Evolutionary conservation across 371 early-diverging fungal genomes (phyloP).

Genomic region (Mucor circinelloides): DNA sequence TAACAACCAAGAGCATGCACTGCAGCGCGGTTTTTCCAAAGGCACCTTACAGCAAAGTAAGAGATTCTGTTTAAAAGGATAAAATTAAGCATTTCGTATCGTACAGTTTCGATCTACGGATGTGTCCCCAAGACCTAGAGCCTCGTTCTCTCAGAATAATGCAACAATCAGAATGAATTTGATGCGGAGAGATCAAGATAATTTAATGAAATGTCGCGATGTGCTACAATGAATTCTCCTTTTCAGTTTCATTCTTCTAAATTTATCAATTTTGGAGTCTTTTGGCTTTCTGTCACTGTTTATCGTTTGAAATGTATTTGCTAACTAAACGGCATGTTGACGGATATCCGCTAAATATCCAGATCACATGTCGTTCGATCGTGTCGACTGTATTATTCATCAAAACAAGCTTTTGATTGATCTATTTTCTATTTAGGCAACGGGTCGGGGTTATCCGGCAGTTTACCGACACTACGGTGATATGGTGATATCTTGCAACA

Average conservation of each 20-base stretch:
- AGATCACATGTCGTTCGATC: not conserved
- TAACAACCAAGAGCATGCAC: not conserved
- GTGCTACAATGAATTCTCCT: not conserved
- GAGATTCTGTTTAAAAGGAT: not conserved
- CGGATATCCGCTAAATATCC: not conserved
- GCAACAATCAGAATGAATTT: not conserved
- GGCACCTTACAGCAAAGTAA: not conserved
- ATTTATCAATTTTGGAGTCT: not conserved
- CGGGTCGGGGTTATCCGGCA: not conserved
- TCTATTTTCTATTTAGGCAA: not conserved
- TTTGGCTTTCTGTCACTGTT: not conserved
- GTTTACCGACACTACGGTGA: not conserved
- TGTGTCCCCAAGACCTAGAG: not conserved
- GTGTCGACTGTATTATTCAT: not conserved
- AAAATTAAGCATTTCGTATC: not conserved
- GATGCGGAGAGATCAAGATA: slow-evolving; percentile 2
- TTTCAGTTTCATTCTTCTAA: not conserved
- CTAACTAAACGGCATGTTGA: not conserved
- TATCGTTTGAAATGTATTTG: not conserved
- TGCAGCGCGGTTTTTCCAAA: not conserved
- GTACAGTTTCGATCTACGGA: not conserved
- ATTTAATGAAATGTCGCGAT: not conserved
- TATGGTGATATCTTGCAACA: not conserved
- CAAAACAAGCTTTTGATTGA: not conserved
- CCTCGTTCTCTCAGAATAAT: not conserved